Percentiles rank a stretch among this genome's conserved stretches.
Evolutionary conservation across 2,329 filamentous ascomycete genomes (phyloP).

Genomic region (Madurella fahalii): DNA sequence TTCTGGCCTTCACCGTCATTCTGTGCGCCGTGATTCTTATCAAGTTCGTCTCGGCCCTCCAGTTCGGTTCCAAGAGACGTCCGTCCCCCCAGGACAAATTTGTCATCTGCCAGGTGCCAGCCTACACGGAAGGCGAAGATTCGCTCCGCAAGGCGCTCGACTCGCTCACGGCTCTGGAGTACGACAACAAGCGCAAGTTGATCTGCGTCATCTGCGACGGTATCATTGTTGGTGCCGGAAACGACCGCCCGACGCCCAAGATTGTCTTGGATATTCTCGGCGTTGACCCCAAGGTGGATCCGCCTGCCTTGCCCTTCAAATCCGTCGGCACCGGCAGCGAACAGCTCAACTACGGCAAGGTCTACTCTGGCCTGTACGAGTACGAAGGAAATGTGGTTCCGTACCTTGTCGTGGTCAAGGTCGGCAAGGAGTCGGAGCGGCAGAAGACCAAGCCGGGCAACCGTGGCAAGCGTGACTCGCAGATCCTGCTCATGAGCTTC

Average conservation of each 20-base stretch:
- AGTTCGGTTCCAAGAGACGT: constrained; percentile 86
- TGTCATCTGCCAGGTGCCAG: constrained; percentile 95
- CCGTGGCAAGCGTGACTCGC: constrained; percentile 96
- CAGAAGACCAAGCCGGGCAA: constrained; percentile 90
- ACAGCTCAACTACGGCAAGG: constrained; percentile 96
- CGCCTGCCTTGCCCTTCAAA: constrained; percentile 89
- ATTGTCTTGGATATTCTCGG: constrained; percentile 97
- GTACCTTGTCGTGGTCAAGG: constrained; percentile 92
- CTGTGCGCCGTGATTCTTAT: constrained; percentile 73
- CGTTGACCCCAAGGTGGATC: constrained; percentile 94
- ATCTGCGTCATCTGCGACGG: constrained; percentile 96
- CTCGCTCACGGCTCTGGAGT: constrained; percentile 88
- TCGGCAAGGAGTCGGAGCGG: constrained; percentile 95
- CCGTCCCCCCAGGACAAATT: constrained; percentile 95
- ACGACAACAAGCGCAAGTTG: constrained; percentile 97
- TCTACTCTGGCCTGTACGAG: constrained; percentile 96
- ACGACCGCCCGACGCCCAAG: constrained; percentile 94
- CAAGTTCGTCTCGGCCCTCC: constrained; percentile 91
- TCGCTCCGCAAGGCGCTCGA: constrained; percentile 89
- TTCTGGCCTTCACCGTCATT: constrained; percentile 82
- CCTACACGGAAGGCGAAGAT: constrained; percentile 97
- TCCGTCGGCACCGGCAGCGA: constrained; percentile 84
- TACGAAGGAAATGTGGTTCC: constrained; percentile 97
- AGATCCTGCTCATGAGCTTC: constrained; percentile 94
- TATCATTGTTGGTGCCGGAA: constrained; percentile 92